These are phyloP conservation scores for Haplosporangium gracile DNA, from an alignment of 192 early-diverging fungal species.

Conservation along the genomic window DNA sequence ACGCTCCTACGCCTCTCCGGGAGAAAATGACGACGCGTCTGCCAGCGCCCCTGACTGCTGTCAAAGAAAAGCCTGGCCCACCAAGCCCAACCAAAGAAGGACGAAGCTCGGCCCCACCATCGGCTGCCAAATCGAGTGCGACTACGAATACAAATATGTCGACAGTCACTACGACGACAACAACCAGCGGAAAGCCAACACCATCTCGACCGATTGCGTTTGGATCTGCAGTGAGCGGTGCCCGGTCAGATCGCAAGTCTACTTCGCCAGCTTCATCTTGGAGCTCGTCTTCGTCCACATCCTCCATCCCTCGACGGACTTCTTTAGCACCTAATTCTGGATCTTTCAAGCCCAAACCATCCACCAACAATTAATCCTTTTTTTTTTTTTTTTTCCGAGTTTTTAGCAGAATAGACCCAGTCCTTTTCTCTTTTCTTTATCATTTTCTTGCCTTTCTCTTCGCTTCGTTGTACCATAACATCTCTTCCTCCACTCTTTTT, in stretches of 20 bases:
- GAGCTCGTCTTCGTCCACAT: slow-evolving; percentile 18
- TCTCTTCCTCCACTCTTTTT: neutral
- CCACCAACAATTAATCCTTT: neutral
- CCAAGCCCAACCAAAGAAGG: neutral
- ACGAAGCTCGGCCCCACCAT: neutral
- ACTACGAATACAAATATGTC: neutral
- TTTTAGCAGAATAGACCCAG: neutral
- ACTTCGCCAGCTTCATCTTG: neutral
- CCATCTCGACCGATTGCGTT: slow-evolving; percentile 16
- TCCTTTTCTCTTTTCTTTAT: neutral
- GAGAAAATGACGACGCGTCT: neutral
- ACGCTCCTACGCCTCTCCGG: neutral
- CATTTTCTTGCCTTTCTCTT: neutral
- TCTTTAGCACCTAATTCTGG: slow-evolving; percentile 4
- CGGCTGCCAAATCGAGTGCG: neutral
- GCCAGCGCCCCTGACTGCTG: neutral
- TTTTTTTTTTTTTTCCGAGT: neutral
- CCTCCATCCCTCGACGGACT: slow-evolving; percentile 21
- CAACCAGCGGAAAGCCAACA: neutral
- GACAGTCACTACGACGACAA: neutral
- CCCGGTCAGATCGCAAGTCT: slow-evolving; percentile 17
- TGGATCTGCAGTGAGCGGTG: neutral
- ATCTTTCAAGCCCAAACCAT: neutral
- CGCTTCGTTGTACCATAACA: neutral
- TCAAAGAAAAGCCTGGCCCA: neutral